Conservation (phyloP, 75 land plant genomes). For the Selaginella tamariscina region DNA sequence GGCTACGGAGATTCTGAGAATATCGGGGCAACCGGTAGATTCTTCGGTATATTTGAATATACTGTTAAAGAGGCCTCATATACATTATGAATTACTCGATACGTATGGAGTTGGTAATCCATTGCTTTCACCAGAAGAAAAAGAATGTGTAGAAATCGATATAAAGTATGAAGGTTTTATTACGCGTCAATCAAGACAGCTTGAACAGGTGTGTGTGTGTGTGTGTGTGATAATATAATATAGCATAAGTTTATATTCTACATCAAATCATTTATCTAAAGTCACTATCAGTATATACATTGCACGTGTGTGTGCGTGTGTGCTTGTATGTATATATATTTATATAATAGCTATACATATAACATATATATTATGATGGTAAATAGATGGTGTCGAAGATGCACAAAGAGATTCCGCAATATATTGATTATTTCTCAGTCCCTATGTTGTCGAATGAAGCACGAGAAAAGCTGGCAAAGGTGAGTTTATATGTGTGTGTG, state of each 20-base stretch:
- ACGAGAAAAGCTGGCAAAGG: constrained; percentile 90
- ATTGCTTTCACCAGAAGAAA: constrained; percentile 44
- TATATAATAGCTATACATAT: no score
- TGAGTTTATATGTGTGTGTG: constrained; percentile 17
- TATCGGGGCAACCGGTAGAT: constrained; percentile 73
- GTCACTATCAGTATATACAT: background rate
- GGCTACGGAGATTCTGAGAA: constrained; percentile 39
- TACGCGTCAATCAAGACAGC: constrained; percentile 53
- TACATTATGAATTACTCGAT: constrained; percentile 60
- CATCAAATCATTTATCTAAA: background rate
- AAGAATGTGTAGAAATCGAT: constrained; percentile 88
- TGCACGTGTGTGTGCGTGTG: constrained; percentile 1
- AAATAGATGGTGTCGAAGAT: constrained; percentile 64
- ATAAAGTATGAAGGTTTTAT: constrained; percentile 95
- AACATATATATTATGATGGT: constrained; percentile 5
- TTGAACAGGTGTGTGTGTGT: constrained; percentile 49
- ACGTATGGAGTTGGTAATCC: constrained; percentile 70
- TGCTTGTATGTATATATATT: background rate
- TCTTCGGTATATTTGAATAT: constrained; percentile 41
- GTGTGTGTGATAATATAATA: no score
- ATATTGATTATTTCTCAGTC: constrained; percentile 67
- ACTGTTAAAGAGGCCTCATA: constrained; percentile 78
- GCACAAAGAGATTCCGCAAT: constrained; percentile 59
- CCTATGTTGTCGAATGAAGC: constrained; percentile 66
- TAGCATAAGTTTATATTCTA: background rate